Base-by-base conservation (phyloP, 331 rosid species). In the Malus hybrid region DNA sequence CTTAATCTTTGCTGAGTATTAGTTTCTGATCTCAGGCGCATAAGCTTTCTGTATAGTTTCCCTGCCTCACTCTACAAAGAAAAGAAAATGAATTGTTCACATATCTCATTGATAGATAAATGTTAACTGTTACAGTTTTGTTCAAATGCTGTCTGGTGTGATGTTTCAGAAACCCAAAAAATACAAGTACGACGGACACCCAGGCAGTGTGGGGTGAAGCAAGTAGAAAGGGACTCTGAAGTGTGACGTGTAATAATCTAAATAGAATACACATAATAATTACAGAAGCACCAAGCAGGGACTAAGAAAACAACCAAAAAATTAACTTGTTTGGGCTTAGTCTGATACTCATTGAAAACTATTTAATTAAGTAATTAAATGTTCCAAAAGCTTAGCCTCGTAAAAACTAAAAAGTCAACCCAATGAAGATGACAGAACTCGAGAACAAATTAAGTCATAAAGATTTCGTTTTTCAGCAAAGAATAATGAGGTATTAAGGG, bases 11-110 rank as follows among this genome's bases (percentile, higher is more conserved):
- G 80, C 72, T 81, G 74, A 65, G 84, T 42, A 61, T 74, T 78
- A 36, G 48, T 78, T 50, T 70, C 83, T 22, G 71, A 69, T 79
- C 83, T 84, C 36, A 88, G 67, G 61, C 70, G 79, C 66, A 85
- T 74, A 69, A 93, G 76, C 83, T 29, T 86, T 83, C 72, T 88
- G 86, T 86, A 79, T 57, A 90, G 66, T 65, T 82, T 90, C 69
- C 88, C 88, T 71, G 93, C 89, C 69, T 88, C 93, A 74, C 65
- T 76, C 97, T 93, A 80, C 84, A 69, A 83, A 80, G 44, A 77
- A 11, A 20, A 48, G 42, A 27, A 32, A 29, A 10, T 67, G 36
- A 63, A 67, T 32, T 54, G 34, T 34, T 48, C 69, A 52, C 28
- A 59, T 55, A 39, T 65, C 31, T 54, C 83, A 64, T 39, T 5